phyloP scores from a whole-genome alignment of 805 yeast genomes.

The Ogataea haglerorum region DNA sequence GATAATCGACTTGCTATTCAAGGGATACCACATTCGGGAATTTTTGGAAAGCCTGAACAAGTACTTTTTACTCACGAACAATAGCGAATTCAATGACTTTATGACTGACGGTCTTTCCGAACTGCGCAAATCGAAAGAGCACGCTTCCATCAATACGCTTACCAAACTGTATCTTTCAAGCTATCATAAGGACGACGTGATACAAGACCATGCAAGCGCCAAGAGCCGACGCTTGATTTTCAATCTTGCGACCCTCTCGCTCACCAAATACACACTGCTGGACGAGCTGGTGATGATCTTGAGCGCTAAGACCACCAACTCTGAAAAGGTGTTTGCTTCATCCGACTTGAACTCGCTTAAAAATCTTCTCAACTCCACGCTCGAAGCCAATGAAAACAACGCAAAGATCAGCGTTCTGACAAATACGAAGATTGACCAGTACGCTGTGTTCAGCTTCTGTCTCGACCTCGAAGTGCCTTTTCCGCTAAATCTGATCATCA shows the following conservation, averaged over 20 bases:
- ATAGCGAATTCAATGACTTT: constrained; percentile 50
- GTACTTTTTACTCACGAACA: constrained; percentile 54
- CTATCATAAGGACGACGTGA: constrained; percentile 16
- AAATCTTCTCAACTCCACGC: constrained; percentile 41
- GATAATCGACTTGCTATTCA: constrained; percentile 52
- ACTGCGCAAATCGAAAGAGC: constrained; percentile 37
- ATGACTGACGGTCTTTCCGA: constrained; percentile 50
- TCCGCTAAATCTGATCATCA: constrained; percentile 75
- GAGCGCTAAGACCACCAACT: constrained; percentile 52
- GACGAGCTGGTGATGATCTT: constrained; percentile 45
- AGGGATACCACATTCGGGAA: constrained; percentile 53
- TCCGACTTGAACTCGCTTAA: constrained; percentile 43
- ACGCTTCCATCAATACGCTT: constrained; percentile 31
- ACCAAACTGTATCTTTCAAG: constrained; percentile 28
- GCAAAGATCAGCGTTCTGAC: constrained; percentile 12
- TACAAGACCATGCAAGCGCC: constrained; percentile 8
- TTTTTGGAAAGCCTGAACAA: constrained; percentile 51
- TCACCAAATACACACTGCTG: constrained; percentile 21
- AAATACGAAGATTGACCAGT: constrained; percentile 37
- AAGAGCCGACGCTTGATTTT: constrained; percentile 26
- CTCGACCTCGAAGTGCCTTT: constrained; percentile 71
- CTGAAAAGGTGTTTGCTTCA: constrained; percentile 47
- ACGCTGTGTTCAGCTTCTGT: constrained; percentile 49
- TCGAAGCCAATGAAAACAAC: constrained; percentile 28
- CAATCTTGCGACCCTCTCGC: constrained; percentile 15